Evolutionary conservation across 1,284 basidiomycete genomes (phyloP).

Genomic region (Papiliotrema fonsecae): DNA sequence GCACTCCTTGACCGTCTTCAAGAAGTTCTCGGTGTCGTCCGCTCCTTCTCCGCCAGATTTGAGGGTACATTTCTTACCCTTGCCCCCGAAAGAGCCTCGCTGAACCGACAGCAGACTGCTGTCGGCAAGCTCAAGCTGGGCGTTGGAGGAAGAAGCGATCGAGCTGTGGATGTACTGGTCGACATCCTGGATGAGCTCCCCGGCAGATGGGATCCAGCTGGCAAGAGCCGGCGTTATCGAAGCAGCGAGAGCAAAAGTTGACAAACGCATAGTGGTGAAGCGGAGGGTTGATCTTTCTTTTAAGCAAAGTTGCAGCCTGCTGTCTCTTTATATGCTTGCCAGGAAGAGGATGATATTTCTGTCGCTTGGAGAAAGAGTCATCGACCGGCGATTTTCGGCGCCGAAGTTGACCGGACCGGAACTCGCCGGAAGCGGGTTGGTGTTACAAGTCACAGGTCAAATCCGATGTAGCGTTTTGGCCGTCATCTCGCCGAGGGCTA

Average conservation of each 20-base stretch:
- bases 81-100: conserved; percentile 6
- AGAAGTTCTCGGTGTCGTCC: conserved; percentile 51
- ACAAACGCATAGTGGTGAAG: conserved; percentile 9
- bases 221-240: conserved; percentile 17
- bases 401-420: too few species aligned
- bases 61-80: conserved; percentile 40
- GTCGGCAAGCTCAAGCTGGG: conserved; percentile 6
- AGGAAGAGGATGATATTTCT: too few species aligned
- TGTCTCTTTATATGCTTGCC: too few species aligned
- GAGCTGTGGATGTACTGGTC: conserved; percentile 16
- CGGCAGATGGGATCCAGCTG: conserved; percentile 12
- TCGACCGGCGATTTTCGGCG: too few species aligned
- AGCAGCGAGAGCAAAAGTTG: conserved; percentile 6
- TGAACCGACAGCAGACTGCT: conserved; percentile 6
- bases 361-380: too few species aligned
- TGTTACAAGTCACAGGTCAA: too few species aligned
- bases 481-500: too few species aligned
- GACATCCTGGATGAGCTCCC: conserved; percentile 9
- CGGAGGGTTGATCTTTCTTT: too few species aligned
- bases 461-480: too few species aligned
- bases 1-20: conserved; percentile 54
- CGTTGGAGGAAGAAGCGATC: conserved; percentile 8
- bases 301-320: too few species aligned
- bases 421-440: too few species aligned
- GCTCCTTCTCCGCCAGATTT: conserved; percentile 47